These are phyloP conservation scores for Hordeum marinum DNA, from an alignment of 176 grass and related monocot genomes.

Conservation along the genomic window DNA sequence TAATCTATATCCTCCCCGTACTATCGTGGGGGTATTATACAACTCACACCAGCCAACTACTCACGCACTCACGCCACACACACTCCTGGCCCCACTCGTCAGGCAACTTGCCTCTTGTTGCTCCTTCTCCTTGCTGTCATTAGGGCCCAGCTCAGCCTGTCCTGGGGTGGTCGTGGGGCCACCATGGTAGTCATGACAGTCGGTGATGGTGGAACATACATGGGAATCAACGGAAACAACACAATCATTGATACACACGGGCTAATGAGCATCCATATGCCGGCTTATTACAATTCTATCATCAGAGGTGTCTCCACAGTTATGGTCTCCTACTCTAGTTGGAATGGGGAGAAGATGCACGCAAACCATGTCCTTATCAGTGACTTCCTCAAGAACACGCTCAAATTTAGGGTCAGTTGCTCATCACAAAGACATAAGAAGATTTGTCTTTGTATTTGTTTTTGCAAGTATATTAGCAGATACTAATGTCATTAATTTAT, in stretches of 20 bases:
- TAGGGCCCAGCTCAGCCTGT: no score
- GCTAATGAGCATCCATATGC: slow-evolving; percentile 64
- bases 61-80: no score
- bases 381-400: slow-evolving; percentile 72
- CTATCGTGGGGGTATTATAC: no score
- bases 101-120: no score
- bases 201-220: slow-evolving; percentile 63
- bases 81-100: no score
- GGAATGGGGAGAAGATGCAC: slow-evolving; percentile 83
- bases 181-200: slow-evolving; percentile 80
- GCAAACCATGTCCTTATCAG: slow-evolving; percentile 60
- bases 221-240: slow-evolving; percentile 70
- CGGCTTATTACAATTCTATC: slow-evolving; percentile 60
- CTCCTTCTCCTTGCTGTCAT: no score
- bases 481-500: background rate
- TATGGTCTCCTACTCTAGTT: slow-evolving; percentile 75
- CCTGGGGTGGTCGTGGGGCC: no score
- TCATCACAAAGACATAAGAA: background rate
- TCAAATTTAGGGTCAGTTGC: slow-evolving; percentile 58
- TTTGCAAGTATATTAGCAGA: background rate
- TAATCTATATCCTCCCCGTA: no score
- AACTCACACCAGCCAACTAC: no score
- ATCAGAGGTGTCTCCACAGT: slow-evolving; percentile 70
- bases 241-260: slow-evolving; percentile 47
- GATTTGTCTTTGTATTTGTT: background rate